Percentiles rank a stretch among this genome's conserved stretches.
phyloP scores from a whole-genome alignment of 495 filamentous ascomycete species.

The Aspergillus ostianus region DNA sequence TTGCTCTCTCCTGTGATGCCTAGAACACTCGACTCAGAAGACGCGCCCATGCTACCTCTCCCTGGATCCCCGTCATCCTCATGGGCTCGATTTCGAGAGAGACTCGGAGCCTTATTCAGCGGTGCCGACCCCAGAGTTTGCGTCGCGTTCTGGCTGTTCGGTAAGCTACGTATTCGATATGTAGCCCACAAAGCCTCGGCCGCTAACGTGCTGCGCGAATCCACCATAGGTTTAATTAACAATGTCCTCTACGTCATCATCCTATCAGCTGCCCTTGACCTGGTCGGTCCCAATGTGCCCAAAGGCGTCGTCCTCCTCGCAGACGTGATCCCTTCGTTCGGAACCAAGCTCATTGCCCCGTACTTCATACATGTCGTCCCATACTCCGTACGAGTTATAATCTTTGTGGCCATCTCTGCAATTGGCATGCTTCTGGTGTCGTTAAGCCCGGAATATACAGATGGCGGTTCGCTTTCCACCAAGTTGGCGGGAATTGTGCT shows the following conservation, averaged over 20 bases:
- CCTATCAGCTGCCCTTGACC: constrained; percentile 91
- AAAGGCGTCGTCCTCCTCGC: constrained; percentile 92
- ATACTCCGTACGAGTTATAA: constrained; percentile 70
- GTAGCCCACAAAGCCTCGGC: not conserved
- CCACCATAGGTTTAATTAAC: constrained; percentile 81
- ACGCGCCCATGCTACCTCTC: constrained; percentile 56
- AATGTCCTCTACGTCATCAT: constrained; percentile 98
- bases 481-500: constrained; percentile 85
- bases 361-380: constrained; percentile 90
- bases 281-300: constrained; percentile 80
- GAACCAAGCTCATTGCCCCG: constrained; percentile 82
- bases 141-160: constrained; percentile 88
- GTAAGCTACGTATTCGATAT: constrained; percentile 44
- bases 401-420: constrained; percentile 69
- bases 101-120: constrained; percentile 60
- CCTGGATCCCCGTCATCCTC: constrained; percentile 73
- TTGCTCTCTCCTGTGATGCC: constrained; percentile 20
- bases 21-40: constrained; percentile 17
- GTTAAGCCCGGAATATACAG: constrained; percentile 61
- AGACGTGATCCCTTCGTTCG: constrained; percentile 85
- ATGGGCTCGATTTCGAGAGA: constrained; percentile 66
- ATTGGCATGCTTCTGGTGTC: constrained; percentile 88
- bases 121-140: constrained; percentile 72
- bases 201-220: not conserved
- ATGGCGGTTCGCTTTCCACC: constrained; percentile 59